Evolutionary conservation across 805 yeast species (phyloP).

Genomic region (Saturnispora hagleri): DNA sequence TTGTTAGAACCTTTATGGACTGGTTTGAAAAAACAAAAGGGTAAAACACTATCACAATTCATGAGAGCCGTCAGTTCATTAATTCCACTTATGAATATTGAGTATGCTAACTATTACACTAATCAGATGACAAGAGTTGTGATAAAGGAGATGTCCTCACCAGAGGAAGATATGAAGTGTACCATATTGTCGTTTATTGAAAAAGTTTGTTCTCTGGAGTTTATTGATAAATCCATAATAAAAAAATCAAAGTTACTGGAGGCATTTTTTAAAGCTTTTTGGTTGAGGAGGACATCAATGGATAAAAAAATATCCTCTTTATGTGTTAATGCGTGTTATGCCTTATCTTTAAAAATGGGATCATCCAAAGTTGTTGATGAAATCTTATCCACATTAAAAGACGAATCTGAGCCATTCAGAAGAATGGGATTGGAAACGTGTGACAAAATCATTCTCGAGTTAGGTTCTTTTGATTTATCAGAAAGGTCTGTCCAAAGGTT

Average conservation of each 20-base stretch:
- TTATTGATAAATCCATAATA: conserved; percentile 42
- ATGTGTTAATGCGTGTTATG: conserved; percentile 65
- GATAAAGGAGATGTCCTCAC: conserved; percentile 63
- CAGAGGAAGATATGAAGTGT: conserved; percentile 81
- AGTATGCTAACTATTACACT: conserved; percentile 70
- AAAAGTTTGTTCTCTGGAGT: conserved; percentile 54
- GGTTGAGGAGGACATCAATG: conserved; percentile 76
- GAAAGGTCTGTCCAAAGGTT: conserved; percentile 51
- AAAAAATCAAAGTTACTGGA: conserved; percentile 41
- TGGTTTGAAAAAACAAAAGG: conserved; percentile 70
- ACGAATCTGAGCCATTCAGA: conserved; percentile 74
- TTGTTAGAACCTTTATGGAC: conserved; percentile 71
- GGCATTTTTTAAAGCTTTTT: conserved; percentile 60
- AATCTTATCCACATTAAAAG: conserved; percentile 54
- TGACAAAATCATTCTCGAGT: conserved; percentile 39
- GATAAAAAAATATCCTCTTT: conserved; percentile 47
- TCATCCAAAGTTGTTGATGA: conserved; percentile 48
- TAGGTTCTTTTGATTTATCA: conserved; percentile 53
- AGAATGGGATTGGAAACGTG: conserved; percentile 70
- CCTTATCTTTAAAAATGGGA: conserved; percentile 61
- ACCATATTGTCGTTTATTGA: conserved; percentile 62
- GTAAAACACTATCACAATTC: conserved; percentile 67
- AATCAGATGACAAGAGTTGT: conserved; percentile 61
- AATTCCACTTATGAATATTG: conserved; percentile 81
- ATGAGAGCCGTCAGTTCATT: conserved; percentile 69